A percentile compares a stretch with the other conserved stretches of the same genome.
phyloP scores from a whole-genome alignment of 2,329 filamentous ascomycete species.

The Neopestalotiopsis rosae region DNA sequence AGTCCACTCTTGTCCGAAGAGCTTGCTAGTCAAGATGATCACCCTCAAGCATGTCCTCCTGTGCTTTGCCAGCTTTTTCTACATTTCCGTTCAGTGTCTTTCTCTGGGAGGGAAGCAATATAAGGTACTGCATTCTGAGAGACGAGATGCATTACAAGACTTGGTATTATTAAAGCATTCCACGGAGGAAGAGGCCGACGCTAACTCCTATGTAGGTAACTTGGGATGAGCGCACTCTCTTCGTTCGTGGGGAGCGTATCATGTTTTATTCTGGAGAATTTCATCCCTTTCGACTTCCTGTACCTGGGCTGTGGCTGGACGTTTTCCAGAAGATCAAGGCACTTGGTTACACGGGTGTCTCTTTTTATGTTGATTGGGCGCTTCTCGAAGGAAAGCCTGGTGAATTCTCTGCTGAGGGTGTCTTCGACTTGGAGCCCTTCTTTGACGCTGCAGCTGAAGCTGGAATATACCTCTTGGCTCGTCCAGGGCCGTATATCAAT shows the following conservation, averaged over 20 bases:
- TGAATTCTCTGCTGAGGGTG: constrained; percentile 70
- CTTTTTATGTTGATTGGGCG: constrained; percentile 82
- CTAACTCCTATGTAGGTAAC: constrained; percentile 46
- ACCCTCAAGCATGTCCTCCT: background rate
- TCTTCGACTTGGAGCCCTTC: constrained; percentile 76
- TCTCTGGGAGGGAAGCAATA: constrained; percentile 6
- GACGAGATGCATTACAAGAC: constrained; percentile 14
- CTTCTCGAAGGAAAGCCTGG: constrained; percentile 76
- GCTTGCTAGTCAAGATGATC: background rate
- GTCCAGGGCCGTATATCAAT: constrained; percentile 78
- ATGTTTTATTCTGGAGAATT: constrained; percentile 72
- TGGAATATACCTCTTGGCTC: constrained; percentile 76
- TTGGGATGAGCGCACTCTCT: constrained; percentile 71
- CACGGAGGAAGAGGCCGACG: background rate
- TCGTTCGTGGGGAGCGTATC: constrained; percentile 69
- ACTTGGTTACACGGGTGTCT: constrained; percentile 79
- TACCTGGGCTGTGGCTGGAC: constrained; percentile 64
- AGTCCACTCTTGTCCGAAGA: background rate
- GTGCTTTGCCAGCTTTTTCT: background rate
- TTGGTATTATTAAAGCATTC: background rate
- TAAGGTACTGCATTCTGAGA: constrained; percentile 6
- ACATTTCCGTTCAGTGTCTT: background rate
- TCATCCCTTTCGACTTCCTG: constrained; percentile 61
- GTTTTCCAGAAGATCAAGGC: constrained; percentile 84
- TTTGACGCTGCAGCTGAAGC: constrained; percentile 76